Percentiles rank a stretch among this genome's conserved stretches.
These are phyloP conservation scores for Tolypocladium inflatum DNA, from an alignment of 2,329 filamentous ascomycete genomes.

Conservation along the genomic window DNA sequence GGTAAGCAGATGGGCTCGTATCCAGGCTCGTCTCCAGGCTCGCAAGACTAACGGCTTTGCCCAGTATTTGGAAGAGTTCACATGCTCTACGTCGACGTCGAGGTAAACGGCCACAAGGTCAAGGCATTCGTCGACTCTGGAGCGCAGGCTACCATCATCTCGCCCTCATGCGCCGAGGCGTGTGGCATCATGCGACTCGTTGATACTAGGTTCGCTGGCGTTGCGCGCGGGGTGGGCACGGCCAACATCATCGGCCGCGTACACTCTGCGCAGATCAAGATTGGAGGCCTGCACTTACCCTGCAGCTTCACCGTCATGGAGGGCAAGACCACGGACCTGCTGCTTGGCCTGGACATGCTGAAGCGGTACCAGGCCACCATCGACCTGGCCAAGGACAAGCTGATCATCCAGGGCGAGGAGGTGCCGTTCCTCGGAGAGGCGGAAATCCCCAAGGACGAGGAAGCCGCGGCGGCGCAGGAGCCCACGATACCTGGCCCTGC, in stretches of 20 bases:
- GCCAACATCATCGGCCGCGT: constrained; percentile 91
- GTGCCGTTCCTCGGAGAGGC: constrained; percentile 86
- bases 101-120: constrained; percentile 85
- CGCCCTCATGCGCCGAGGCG: constrained; percentile 77
- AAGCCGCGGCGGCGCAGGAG: constrained; percentile 67
- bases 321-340: constrained; percentile 87
- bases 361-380: constrained; percentile 92
- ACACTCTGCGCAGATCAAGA: constrained; percentile 89
- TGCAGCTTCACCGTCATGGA: constrained; percentile 99
- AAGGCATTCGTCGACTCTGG: constrained; percentile 97
- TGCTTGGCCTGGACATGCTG: constrained; percentile 92
- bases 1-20: constrained; percentile 41
- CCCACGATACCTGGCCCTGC: constrained; percentile 77
- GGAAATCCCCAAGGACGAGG: constrained; percentile 81
- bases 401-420: constrained; percentile 81
- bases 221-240: constrained; percentile 89
- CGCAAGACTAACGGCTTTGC: constrained; percentile 2
- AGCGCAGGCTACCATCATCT: constrained; percentile 98
- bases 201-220: constrained; percentile 82
- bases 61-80: constrained; percentile 88
- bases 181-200: constrained; percentile 96
- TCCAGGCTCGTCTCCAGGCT: neutral
- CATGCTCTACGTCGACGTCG: constrained; percentile 92
- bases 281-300: constrained; percentile 76
- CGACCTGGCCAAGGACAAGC: constrained; percentile 73